Evolutionary conservation across 192 early-diverging fungal genomes (phyloP), one percentile per base, ranked within the genome.

Genomic region (Phycomyces blakesleeanus): DNA sequence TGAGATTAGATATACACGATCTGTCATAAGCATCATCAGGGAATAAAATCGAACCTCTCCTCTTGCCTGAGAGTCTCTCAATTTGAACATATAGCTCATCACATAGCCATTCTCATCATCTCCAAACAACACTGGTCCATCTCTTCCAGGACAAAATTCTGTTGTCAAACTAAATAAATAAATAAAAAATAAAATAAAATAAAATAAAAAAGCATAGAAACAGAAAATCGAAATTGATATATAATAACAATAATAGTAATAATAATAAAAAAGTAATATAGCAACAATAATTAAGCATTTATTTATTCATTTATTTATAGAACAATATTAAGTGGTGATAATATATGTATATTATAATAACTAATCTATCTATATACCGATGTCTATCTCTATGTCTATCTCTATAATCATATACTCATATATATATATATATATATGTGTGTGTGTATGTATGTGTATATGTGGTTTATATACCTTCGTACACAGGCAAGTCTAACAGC

Each of bases 81-180:
- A 68, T 54, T 83, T 87, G 72, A 88, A 88, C 77, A 87, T 86
- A 65, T 88, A 88, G 24, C 78, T 81, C 62, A 88, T 77, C n/a
- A 84, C 83, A 76, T 85, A 85, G 21, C 85, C 86, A 59, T 83
- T 82, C 38, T 77, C 68, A 21, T 86, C 82, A 60, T 88, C 85
- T 24, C 86, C 86, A 84, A 87, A 87, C 60, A 88, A 73, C 10
- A 87, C 81, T 1, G 86, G 78, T 0, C 86, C 86, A 56, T 88
- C 86, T 42, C 79, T 68, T 14, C 86, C 84, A 38, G 81, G 84
- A 53, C 81, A 84, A 15, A 84, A 84, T 40, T 88, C 86, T 41
- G 77, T 71, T 57, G 83, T 87, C 25, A 88, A 70, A 39, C 86
- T 88, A 55, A 39, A 34, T 10, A 24, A 57, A 26, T n/a, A 66